A percentile compares a stretch with the other conserved stretches of the same genome.
phyloP scores from a whole-genome alignment of 2,329 filamentous ascomycete genomes.

The Colletotrichum sp. region DNA sequence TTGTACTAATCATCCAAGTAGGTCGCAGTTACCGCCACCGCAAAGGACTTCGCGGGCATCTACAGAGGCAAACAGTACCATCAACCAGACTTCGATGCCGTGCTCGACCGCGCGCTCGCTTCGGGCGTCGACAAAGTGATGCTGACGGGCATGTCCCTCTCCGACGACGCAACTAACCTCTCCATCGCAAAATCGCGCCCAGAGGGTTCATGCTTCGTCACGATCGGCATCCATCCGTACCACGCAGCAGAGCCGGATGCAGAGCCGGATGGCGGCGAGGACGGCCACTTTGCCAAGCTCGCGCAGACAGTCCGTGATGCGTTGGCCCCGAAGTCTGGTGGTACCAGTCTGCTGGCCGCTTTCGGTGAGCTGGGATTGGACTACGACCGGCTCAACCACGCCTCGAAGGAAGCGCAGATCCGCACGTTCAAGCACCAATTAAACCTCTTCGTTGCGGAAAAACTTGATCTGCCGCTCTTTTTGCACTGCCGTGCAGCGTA shows the following conservation, averaged over 20 bases:
- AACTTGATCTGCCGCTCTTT: constrained; percentile 41
- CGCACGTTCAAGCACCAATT: constrained; percentile 46
- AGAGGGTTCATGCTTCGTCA: constrained; percentile 41
- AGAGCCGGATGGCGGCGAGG: constrained; percentile 24
- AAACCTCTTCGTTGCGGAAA: constrained; percentile 37
- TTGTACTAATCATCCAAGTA: neutral
- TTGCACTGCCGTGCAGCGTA: constrained; percentile 46
- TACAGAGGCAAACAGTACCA: constrained; percentile 56
- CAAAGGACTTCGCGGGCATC: constrained; percentile 52
- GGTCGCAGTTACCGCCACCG: constrained; percentile 43
- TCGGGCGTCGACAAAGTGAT: constrained; percentile 47
- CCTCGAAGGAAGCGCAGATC: constrained; percentile 44
- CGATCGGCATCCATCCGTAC: constrained; percentile 56
- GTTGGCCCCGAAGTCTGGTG: constrained; percentile 1
- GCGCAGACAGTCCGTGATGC: constrained; percentile 26
- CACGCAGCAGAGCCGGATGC: constrained; percentile 49
- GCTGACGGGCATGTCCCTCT: constrained; percentile 42
- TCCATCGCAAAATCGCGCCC: constrained; percentile 32
- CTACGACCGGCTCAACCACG: constrained; percentile 50
- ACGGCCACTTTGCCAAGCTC: constrained; percentile 28
- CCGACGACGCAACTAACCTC: constrained; percentile 32
- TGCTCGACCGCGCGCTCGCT: constrained; percentile 44
- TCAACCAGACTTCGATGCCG: constrained; percentile 45
- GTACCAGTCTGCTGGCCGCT: constrained; percentile 39
- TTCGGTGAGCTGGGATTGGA: constrained; percentile 57